Conservation (phyloP, 306 rosid genomes). For the Psophocarpus tetragonolobus region DNA sequence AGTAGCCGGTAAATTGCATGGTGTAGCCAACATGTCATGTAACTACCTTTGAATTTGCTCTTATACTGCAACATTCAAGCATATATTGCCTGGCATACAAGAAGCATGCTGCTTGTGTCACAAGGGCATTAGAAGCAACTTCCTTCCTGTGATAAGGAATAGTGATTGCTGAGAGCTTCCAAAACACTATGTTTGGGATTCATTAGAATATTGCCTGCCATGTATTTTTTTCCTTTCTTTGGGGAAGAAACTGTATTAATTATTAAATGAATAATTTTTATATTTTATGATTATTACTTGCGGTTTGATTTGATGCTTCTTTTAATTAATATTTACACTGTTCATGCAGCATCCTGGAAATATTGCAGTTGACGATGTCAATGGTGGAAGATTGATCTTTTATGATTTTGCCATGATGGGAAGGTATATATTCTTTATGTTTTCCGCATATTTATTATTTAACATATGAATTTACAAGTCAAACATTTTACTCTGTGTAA, state of each 20-base stretch:
- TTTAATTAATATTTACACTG: slow-evolving; percentile 7
- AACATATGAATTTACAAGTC: neutral
- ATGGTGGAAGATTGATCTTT: slow-evolving; percentile 99
- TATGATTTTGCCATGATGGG: slow-evolving; percentile 99
- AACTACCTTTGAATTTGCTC: slow-evolving; percentile 22
- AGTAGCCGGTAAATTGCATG: neutral
- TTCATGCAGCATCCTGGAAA: slow-evolving; percentile 94
- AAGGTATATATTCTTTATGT: slow-evolving; percentile 62
- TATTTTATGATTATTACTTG: slow-evolving; percentile 27
- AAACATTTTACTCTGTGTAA: slow-evolving; percentile 14
- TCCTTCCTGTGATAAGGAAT: neutral
- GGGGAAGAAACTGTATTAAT: slow-evolving; percentile 14
- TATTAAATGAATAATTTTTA: slow-evolving; percentile 7
- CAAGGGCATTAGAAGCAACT: neutral
- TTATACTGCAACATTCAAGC: slow-evolving; percentile 14
- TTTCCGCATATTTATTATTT: too few species aligned
- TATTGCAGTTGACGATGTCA: slow-evolving; percentile 97
- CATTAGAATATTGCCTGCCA: neutral
- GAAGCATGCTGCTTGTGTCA: neutral
- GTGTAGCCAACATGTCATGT: slow-evolving; percentile 8
- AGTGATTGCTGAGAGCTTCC: neutral
- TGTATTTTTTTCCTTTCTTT: neutral
- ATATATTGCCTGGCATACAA: slow-evolving; percentile 14
- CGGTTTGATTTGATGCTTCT: slow-evolving; percentile 17
- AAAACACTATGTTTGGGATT: slow-evolving; percentile 15